Percentiles rank a stretch among this genome's conserved stretches.
phyloP scores from a whole-genome alignment of 352 stramenopile genomes.

The Globisporangium nodosum region DNA sequence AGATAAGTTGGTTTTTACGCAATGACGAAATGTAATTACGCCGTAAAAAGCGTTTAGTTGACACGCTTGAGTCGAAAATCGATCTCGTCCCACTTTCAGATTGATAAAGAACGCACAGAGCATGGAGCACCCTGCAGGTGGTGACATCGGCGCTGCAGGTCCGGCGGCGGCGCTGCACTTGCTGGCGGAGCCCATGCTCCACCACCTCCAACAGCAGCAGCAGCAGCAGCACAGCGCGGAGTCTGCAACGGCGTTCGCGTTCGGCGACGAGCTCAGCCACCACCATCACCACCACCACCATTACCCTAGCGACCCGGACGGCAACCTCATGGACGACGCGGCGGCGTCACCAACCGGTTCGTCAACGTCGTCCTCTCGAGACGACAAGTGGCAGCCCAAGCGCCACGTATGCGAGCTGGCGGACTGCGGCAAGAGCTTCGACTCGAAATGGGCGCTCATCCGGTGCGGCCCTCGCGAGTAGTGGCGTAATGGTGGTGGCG shows the following conservation, averaged over 20 bases:
- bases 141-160: neutral
- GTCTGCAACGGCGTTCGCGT: conserved; percentile 1
- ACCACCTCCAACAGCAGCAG: conserved; percentile 1
- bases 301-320: neutral
- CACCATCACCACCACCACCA: conserved; percentile 4
- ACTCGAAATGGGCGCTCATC: conserved; percentile 82
- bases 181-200: conserved; percentile 7
- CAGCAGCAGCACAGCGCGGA: neutral
- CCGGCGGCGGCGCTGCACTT: neutral
- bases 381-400: conserved; percentile 56
- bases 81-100: too few relatives aligned
- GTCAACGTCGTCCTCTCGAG: conserved; percentile 33
- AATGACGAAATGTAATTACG: too few relatives aligned
- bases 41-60: too few relatives aligned
- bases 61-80: too few relatives aligned
- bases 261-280: conserved; percentile 7
- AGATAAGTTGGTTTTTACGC: too few relatives aligned
- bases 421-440: conserved; percentile 80
- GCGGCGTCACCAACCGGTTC: conserved; percentile 15
- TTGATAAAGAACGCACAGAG: too few relatives aligned
- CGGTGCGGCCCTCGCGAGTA: conserved; percentile 21
- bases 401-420: conserved; percentile 59
- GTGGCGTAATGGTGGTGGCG: neutral
- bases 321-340: conserved; percentile 10
- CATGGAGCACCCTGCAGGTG: too few relatives aligned